Percentiles rank a stretch among this genome's conserved stretches.
These are phyloP conservation scores for rapeseed (Brassica napus) DNA, from an alignment of 345 rosid genomes.

Conservation along the genomic window DNA sequence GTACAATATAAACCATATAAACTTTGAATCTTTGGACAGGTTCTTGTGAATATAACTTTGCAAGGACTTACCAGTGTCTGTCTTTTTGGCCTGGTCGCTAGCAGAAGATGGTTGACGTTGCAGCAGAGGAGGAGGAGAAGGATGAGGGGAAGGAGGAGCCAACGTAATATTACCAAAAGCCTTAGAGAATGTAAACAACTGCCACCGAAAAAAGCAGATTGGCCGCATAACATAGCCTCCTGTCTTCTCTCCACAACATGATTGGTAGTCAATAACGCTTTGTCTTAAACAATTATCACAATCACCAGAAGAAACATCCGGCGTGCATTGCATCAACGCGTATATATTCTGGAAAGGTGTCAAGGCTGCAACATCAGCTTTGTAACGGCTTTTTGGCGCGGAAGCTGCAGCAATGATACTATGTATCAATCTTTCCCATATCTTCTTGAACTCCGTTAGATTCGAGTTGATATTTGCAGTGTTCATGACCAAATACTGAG, in stretches of 20 bases:
- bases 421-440: not conserved
- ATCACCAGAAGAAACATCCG: not conserved
- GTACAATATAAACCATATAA: not conserved
- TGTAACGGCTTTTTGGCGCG: not conserved
- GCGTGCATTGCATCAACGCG: not conserved
- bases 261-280: not conserved
- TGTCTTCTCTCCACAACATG: not conserved
- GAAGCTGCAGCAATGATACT: not conserved
- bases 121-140: not conserved
- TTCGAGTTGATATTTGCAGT: not conserved
- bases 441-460: not conserved
- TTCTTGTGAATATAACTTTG: not conserved
- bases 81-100: not conserved
- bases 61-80: not conserved
- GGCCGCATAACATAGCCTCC: not conserved
- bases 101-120: not conserved
- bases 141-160: not conserved
- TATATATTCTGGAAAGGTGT: not conserved
- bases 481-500: not conserved
- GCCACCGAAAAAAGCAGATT: not conserved
- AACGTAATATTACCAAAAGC: not conserved
- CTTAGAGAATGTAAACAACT: not conserved
- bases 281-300: not conserved
- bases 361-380: not conserved
- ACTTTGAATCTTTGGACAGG: not conserved